Evolutionary conservation across 2,329 filamentous ascomycete species (phyloP).

Genomic region (Ascochyta viciae-villosae): DNA sequence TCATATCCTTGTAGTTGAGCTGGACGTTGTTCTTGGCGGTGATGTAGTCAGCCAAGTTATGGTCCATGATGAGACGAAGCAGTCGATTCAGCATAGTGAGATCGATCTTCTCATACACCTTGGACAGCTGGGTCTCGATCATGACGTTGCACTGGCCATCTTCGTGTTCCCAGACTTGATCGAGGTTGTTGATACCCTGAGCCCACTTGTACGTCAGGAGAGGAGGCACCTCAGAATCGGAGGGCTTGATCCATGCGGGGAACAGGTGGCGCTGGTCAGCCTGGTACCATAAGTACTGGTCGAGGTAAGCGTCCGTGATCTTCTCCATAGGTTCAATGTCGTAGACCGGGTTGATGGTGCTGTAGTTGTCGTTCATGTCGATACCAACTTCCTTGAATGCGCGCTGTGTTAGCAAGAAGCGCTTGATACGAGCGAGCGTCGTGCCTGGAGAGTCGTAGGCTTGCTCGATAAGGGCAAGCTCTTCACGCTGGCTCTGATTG

Average conservation of each 20-base stretch:
- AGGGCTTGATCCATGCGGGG: slow-evolving; percentile 98
- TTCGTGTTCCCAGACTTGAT: slow-evolving; percentile 91
- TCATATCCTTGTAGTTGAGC: slow-evolving; percentile 99
- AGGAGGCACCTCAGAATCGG: slow-evolving; percentile 95
- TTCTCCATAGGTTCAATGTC: slow-evolving; percentile 99
- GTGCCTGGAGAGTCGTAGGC: slow-evolving; percentile 98
- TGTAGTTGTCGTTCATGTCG: slow-evolving; percentile 99
- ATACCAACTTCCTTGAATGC: slow-evolving; percentile 99
- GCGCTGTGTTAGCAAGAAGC: slow-evolving; percentile 93
- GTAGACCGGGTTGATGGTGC: slow-evolving; percentile 97
- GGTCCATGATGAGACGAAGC: slow-evolving; percentile 95
- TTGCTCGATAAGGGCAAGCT: slow-evolving; percentile 95
- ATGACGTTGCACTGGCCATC: slow-evolving; percentile 98
- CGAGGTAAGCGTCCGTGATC: slow-evolving; percentile 97
- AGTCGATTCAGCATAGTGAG: slow-evolving; percentile 93
- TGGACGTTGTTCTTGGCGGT: slow-evolving; percentile 99
- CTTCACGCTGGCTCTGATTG: slow-evolving; percentile 97
- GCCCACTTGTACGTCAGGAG: slow-evolving; percentile 98
- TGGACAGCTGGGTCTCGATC: slow-evolving; percentile 98
- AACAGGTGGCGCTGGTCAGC: slow-evolving; percentile 97
- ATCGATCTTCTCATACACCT: slow-evolving; percentile 99
- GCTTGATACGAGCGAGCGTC: slow-evolving; percentile 94
- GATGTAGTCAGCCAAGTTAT: slow-evolving; percentile 98
- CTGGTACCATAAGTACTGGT: slow-evolving; percentile 99
- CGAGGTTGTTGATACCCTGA: slow-evolving; percentile 97